phyloP scores from a whole-genome alignment of 208 protist genomes.

The Leishmania arabica region DNA sequence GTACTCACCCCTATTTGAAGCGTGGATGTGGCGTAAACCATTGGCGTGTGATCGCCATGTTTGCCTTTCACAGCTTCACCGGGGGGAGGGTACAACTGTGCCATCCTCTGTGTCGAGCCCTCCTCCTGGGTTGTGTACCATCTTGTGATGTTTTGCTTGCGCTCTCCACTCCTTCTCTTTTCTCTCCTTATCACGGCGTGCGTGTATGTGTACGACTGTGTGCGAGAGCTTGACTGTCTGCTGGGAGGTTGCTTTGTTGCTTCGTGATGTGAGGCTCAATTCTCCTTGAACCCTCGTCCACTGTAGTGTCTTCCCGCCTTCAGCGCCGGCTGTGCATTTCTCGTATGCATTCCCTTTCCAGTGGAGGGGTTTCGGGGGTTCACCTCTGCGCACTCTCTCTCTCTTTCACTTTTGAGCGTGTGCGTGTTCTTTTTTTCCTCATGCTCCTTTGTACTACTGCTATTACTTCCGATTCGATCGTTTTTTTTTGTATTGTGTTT shows the following conservation, averaged over 20 bases:
- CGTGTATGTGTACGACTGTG: not conserved
- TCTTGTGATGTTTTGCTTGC: not conserved
- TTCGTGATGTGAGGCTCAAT: not conserved
- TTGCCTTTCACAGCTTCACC: not conserved
- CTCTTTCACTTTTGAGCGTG: not conserved
- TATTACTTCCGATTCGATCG: too few species aligned
- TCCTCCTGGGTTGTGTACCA: not conserved
- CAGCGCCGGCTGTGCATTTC: not conserved
- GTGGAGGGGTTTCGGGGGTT: not conserved
- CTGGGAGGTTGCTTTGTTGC: not conserved
- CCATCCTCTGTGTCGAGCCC: not conserved
- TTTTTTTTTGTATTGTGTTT: not conserved
- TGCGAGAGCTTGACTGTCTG: not conserved
- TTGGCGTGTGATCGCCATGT: not conserved
- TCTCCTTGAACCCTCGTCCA: not conserved
- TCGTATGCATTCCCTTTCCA: not conserved
- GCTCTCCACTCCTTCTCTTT: not conserved
- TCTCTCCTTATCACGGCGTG: not conserved
- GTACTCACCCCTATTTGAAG: constrained; percentile 11
- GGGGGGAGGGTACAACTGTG: not conserved
- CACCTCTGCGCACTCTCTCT: not conserved
- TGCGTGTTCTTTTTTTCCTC: not conserved
- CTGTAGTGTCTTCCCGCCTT: not conserved
- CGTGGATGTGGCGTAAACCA: not conserved
- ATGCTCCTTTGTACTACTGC: not conserved